Base-by-base conservation (phyloP, 306 rosid genomes). In the Abrus pulchellus region DNA sequence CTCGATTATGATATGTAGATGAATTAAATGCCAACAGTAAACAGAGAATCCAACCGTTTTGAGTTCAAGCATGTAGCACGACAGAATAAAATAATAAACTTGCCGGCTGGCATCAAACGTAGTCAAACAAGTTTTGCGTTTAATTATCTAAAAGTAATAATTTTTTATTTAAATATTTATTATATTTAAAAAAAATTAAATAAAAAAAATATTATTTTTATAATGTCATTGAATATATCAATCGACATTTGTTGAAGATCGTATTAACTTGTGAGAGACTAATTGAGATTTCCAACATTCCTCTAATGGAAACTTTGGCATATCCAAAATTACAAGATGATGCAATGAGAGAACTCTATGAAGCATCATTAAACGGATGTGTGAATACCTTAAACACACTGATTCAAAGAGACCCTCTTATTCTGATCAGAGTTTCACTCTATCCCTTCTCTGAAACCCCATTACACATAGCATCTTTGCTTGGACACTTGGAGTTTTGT, bases 381-480 rank as follows among this genome's bases (percentile, higher is more conserved):
- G 77, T 57, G 3, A 77, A 63, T 34, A 72, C 54, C 69, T 81
- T 85, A 52, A 77, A 85, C 66, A 11, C 69, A 33, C 47, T 72
- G 54, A 50, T 74, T 9, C 55, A 75, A 52, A 74, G 6, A 12
- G 45, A 72, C 59, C 76, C 76, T 56, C 74, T 66, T 66, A 49
- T 54, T 67, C 43, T 81, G 1, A 57, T 3, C 28, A 81, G 55
- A 81, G 34, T 40, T 54, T 72, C 88, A 57, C 72, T 73, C 40
- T 64, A 32, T 14, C 72, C 76, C 41, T 81, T 14, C 73, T 4
- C 13, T 14, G 72, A 82, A 56, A 85, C 86, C 71, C 83, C 84
- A 52, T 53, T 85, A 68, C 88, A 82, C 81, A 68, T 67, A 33
- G 81, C 84, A 30, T 66, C 78, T 73, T 71, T 85, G 40, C 82